Base-by-base conservation (phyloP, 305 asterid genomes). In the Fraxinus xanthoxyloides region DNA sequence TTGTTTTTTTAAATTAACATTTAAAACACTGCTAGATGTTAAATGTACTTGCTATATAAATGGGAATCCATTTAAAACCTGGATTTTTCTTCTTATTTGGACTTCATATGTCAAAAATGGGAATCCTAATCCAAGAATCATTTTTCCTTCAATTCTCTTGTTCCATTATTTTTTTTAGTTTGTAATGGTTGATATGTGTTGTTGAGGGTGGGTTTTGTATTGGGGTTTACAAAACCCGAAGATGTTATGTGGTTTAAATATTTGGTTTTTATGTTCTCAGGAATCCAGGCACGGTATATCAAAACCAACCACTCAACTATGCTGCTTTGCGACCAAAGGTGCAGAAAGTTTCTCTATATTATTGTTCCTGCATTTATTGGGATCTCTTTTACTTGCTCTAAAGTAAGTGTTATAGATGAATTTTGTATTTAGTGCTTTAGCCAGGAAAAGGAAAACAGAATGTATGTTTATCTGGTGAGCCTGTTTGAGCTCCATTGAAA, bases 241-340 rank as follows among this genome's bases (percentile, higher is more conserved):
- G 56, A 13, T 3, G 1, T 13, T 46, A 34, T 80, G 32, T 9
- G 72, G 76, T 38, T 23, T 30, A 48, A 48, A 19, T 23, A 28
- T 61, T 76, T 73, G 77, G 26, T 51, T 59, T 36, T 51, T 72
- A 78, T 81, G 79, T 43, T 65, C 86, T 76, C 89, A 92, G 97
- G 84, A 79, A 46, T 79, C 79, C 31, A 77, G 86, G 77, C 83
- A 69, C 65, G 89, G 88, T 43, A 80, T 88, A 70, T 82, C 81
- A 7, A 90, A 87, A 63, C 76, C 88, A 73, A 77, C 86, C 26
- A 81, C 83, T n/a, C 90, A 82, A 73, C 63, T 85, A 28, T 83
- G 85, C 77, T 75, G 72, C 79, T 86, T 84, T 79, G 86, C 97
- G 46, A 79, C 92, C 10, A 87, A 85, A 90, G 93, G 94, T 91